Conservation (phyloP, 106 monocot species). For the Dendrobium officinale region DNA sequence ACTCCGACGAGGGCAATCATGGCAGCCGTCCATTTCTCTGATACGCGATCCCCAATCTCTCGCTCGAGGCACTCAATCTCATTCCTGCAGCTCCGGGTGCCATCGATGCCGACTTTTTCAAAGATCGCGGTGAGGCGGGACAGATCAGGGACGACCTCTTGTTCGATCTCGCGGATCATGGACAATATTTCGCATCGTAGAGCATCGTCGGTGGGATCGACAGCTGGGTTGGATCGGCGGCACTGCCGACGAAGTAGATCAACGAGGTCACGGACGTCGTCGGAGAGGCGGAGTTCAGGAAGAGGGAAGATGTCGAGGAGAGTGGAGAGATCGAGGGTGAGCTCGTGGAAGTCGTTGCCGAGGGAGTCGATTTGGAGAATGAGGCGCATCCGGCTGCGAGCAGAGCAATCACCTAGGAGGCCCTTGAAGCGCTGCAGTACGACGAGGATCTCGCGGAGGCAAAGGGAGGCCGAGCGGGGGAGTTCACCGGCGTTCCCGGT, state of each 20-base stretch:
- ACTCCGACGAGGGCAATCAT: slow-evolving; percentile 61
- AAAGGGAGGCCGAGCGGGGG: slow-evolving; percentile 39
- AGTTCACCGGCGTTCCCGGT: not conserved
- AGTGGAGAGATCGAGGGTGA: slow-evolving; percentile 43
- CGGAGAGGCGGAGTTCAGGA: slow-evolving; percentile 28
- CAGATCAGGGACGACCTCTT: slow-evolving; percentile 41
- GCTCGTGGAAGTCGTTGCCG: slow-evolving; percentile 36
- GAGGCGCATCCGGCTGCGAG: slow-evolving; percentile 46
- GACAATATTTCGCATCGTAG: slow-evolving; percentile 34
- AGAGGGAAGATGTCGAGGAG: slow-evolving; percentile 55
- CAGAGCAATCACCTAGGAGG: slow-evolving; percentile 31
- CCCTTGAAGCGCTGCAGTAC: slow-evolving; percentile 43
- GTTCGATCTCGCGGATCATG: slow-evolving; percentile 52
- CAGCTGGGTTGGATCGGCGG: slow-evolving; percentile 17
- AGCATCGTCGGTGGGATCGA: slow-evolving; percentile 20
- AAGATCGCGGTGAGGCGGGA: slow-evolving; percentile 38
- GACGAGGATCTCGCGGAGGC: slow-evolving; percentile 54
- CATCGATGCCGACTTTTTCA: slow-evolving; percentile 33
- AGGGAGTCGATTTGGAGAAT: slow-evolving; percentile 35
- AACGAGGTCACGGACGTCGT: slow-evolving; percentile 46
- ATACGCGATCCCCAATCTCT: slow-evolving; percentile 59
- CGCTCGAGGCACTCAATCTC: slow-evolving; percentile 63
- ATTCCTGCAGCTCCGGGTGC: slow-evolving; percentile 29
- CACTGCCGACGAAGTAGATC: slow-evolving; percentile 42
- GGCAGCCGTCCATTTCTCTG: slow-evolving; percentile 27